Evolutionary conservation across 2,329 filamentous ascomycete species (phyloP), one percentile per base, ranked within the genome.

Genomic region (Penicillium sumatraense): DNA sequence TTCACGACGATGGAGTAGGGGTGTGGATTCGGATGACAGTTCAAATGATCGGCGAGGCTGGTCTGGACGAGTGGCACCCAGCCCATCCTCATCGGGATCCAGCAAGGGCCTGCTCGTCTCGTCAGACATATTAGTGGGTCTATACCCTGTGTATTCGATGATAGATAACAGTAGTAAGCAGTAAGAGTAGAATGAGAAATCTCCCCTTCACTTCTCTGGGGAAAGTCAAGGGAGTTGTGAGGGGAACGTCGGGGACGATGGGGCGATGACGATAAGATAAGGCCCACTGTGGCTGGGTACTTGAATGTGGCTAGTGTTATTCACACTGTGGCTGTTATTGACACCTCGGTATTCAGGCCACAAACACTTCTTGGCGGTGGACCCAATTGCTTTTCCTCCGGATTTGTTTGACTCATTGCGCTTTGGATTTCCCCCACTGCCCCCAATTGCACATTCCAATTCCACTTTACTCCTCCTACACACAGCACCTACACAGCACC

Each of bases 11-110:
- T 67, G 64, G 14, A 78, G 65, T 14, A 78, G 71, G 21, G 77
- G 77, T 23, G 76, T 76, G 11, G 75, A 76, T 64, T 78, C 76
- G 18, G 75, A 76, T 9, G 73, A 71, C 14, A 73, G 54, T 51
- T 72, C 66, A 45, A 71, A 76, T 16, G 72, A 62, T 51, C 49
- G 61, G 21, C 48, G 57, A 44, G 56, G 53, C 33, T 58, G 54
- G 49, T 67, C 53, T 20, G 55, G 49, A 45, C 46, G 56, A 51
- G 60, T 49, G n/a, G n/a, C n/a, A n/a, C n/a, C n/a, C n/a, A n/a
- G n/a, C n/a, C n/a, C n/a, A n/a, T n/a, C n/a, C n/a, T n/a, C n/a
- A n/a, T n/a, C n/a, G n/a, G n/a, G n/a, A 53, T 62, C 61, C 54
- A 73, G 59, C 50, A 73, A 61, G 60, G 68, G 68, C 58, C 56